phyloP scores from a whole-genome alignment of 495 filamentous ascomycete genomes.

The Hypoxylon cercidicola region DNA sequence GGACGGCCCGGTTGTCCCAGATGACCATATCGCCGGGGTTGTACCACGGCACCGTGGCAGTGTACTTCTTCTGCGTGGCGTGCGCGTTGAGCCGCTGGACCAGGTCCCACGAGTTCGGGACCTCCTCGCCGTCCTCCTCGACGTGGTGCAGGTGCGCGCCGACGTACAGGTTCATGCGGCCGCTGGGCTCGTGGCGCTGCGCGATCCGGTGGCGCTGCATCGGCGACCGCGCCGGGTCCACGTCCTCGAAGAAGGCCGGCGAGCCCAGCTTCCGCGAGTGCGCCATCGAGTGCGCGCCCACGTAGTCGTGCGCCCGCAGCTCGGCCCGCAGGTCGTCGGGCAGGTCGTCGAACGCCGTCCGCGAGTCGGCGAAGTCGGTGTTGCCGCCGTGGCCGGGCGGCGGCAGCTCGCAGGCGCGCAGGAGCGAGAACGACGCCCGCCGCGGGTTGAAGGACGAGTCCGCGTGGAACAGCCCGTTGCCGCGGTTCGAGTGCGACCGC shows the following conservation, averaged over 20 bases:
- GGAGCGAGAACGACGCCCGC: conserved; percentile 64
- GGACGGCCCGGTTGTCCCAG: conserved; percentile 69
- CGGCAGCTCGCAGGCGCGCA: conserved; percentile 63
- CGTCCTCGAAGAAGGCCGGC: conserved; percentile 61
- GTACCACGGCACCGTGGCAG: conserved; percentile 60
- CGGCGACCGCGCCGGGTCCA: conserved; percentile 54
- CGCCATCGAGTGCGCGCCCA: conserved; percentile 64
- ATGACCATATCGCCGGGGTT: conserved; percentile 62
- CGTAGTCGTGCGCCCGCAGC: conserved; percentile 58
- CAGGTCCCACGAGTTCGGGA: conserved; percentile 50
- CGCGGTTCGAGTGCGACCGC: conserved; percentile 56
- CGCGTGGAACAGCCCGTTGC: conserved; percentile 69
- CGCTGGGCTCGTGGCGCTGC: conserved; percentile 64
- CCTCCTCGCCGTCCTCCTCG: conserved; percentile 53
- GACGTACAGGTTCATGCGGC: conserved; percentile 64
- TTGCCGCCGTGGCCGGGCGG: conserved; percentile 62
- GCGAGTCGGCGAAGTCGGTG: conserved; percentile 68
- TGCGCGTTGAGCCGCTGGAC: conserved; percentile 58
- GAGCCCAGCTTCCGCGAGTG: conserved; percentile 65
- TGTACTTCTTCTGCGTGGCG: conserved; percentile 61
- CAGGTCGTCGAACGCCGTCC: conserved; percentile 65
- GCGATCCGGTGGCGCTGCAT: conserved; percentile 63
- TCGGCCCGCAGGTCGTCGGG: conserved; percentile 49
- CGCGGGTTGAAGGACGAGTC: conserved; percentile 71
- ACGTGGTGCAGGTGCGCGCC: conserved; percentile 67